Conservation (phyloP, 176 grass and related monocot species). For the Rhipidocladum racemiflorum region DNA sequence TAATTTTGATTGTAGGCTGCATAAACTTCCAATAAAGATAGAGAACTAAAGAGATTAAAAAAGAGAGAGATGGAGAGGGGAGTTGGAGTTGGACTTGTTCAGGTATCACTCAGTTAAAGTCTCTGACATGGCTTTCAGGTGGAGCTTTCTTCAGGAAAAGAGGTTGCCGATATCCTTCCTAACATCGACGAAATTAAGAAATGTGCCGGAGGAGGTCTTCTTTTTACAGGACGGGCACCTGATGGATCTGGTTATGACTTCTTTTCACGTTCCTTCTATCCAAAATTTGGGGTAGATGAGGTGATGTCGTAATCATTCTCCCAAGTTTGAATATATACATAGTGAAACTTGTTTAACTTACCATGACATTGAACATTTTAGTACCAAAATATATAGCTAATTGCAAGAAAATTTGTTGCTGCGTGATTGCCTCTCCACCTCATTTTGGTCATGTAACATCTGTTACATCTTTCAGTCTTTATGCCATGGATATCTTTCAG, state of each 20-base stretch:
- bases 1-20: too few relatives aligned
- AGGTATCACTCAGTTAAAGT: background rate
- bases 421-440: background rate
- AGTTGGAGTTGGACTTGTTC: background rate
- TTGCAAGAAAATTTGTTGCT: background rate
- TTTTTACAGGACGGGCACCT: conserved; percentile 62
- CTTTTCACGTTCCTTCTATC: conserved; percentile 62
- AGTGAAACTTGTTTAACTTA: background rate
- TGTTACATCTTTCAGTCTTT: too few relatives aligned
- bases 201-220: conserved; percentile 42
- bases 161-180: conserved; percentile 57
- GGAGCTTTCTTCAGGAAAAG: conserved; percentile 70
- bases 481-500: too few relatives aligned
- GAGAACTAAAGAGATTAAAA: background rate
- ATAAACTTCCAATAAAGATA: background rate
- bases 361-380: background rate
- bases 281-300: conserved; percentile 68
- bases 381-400: background rate
- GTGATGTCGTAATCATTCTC: conserved; percentile 34
- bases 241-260: conserved; percentile 72
- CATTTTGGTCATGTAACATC: background rate
- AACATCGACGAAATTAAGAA: conserved; percentile 53
- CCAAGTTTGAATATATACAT: background rate
- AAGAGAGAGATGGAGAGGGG: background rate
- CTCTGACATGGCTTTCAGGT: conserved; percentile 43